Conservation (phyloP, 2,329 filamentous ascomycete species). For the Aspergillus pseudonomiae region DNA sequence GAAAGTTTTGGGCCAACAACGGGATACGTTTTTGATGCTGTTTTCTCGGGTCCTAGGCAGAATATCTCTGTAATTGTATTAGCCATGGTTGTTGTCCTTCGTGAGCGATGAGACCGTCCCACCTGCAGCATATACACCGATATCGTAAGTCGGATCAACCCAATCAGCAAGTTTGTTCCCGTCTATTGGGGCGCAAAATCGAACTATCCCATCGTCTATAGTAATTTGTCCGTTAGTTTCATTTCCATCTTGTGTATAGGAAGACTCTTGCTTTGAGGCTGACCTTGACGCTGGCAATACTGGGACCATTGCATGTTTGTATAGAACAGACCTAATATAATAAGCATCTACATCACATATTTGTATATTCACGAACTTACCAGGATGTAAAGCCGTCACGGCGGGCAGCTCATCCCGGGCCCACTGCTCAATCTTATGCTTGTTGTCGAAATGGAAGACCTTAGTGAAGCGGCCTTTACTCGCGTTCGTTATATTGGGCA, state of each 20-base stretch:
- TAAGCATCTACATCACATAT: neutral
- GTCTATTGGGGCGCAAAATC: neutral
- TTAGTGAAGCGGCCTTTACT: neutral
- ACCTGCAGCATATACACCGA: neutral
- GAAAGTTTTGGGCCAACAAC: neutral
- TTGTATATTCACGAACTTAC: neutral
- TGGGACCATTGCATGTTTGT: neutral
- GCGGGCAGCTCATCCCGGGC: neutral
- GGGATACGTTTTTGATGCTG: neutral
- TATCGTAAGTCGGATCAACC: neutral
- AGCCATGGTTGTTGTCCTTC: neutral
- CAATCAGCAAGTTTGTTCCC: neutral
- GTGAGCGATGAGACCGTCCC: neutral
- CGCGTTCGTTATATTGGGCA: neutral
- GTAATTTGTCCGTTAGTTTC: neutral
- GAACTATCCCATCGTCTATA: neutral
- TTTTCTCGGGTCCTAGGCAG: neutral
- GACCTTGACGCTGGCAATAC: neutral
- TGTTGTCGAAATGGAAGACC: neutral
- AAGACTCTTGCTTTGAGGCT: neutral
- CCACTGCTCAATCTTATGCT: neutral
- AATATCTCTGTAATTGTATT: neutral
- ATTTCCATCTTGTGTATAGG: neutral
- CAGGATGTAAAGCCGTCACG: neutral
- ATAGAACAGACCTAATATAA: neutral